A percentile compares a stretch with the other conserved stretches of the same genome.
These are phyloP conservation scores for Linaria vulgaris DNA, from an alignment of 257 asterid genomes.

Conservation along the genomic window DNA sequence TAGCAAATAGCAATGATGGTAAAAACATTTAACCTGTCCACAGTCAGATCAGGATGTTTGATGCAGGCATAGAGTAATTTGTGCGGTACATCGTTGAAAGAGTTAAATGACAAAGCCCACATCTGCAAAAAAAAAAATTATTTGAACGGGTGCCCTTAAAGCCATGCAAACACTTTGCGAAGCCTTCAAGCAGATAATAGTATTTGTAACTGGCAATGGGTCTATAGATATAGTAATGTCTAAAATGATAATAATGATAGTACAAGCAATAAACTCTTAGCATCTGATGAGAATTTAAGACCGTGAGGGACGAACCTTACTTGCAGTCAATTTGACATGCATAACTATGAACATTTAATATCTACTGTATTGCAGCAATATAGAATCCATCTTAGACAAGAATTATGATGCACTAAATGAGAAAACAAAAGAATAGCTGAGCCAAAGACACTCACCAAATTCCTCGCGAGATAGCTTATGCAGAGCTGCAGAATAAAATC, in stretches of 20 bases:
- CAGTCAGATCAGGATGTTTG: slow-evolving; percentile 64
- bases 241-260: background rate
- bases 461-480: slow-evolving; percentile 66
- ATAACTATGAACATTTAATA: slow-evolving; percentile 4
- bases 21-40: slow-evolving; percentile 57
- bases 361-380: background rate
- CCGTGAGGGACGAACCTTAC: slow-evolving; percentile 8
- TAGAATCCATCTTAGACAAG: slow-evolving; percentile 12
- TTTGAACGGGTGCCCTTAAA: no score
- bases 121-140: slow-evolving; percentile 44
- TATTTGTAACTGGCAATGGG: background rate
- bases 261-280: slow-evolving; percentile 9
- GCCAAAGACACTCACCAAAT: slow-evolving; percentile 67
- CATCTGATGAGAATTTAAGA: slow-evolving; percentile 18
- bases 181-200: slow-evolving; percentile 13
- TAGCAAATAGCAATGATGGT: slow-evolving; percentile 11
- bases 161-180: background rate
- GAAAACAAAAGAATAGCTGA: slow-evolving; percentile 9
- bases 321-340: background rate
- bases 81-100: slow-evolving; percentile 52
- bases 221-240: background rate
- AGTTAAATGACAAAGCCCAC: slow-evolving; percentile 62
- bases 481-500: slow-evolving; percentile 54
- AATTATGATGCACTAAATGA: slow-evolving; percentile 18
- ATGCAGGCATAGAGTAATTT: slow-evolving; percentile 50